Conservation (phyloP, 176 grass and related monocot genomes). For the Ensete ventricosum region DNA sequence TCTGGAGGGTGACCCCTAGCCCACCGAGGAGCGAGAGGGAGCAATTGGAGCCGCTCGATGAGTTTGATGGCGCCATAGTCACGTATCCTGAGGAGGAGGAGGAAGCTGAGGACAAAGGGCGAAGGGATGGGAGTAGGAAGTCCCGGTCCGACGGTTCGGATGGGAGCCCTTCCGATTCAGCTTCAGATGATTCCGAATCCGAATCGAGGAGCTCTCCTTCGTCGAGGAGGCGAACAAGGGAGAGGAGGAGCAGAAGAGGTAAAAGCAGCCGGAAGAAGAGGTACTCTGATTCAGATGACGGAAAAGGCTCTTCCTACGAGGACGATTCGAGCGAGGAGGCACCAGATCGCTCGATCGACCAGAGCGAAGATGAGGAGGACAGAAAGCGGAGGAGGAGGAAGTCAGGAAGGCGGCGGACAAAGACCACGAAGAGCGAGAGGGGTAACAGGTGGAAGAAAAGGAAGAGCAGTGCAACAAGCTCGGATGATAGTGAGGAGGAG, state of each 20-base stretch:
- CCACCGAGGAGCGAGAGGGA: constrained; percentile 41
- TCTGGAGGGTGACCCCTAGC: constrained; percentile 60
- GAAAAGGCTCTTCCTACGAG: constrained; percentile 19
- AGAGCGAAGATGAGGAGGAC: constrained; percentile 40
- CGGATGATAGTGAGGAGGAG: constrained; percentile 28
- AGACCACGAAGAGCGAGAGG: constrained; percentile 6
- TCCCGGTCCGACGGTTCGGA: neutral
- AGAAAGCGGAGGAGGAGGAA: constrained; percentile 44
- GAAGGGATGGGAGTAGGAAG: neutral
- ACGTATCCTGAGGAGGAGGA: constrained; percentile 15
- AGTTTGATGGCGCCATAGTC: constrained; percentile 10
- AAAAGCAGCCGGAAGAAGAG: constrained; percentile 32
- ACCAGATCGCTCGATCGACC: constrained; percentile 32
- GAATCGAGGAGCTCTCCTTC: neutral
- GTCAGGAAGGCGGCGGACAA: neutral
- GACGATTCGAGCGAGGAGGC: constrained; percentile 32
- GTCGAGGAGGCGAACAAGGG: constrained; percentile 26
- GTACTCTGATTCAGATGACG: constrained; percentile 28
- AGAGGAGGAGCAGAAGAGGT: constrained; percentile 37
- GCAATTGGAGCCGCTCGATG: constrained; percentile 21
- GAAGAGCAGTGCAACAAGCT: constrained; percentile 23
- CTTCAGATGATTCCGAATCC: neutral
- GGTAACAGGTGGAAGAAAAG: constrained; percentile 34
- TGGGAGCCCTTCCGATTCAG: neutral
- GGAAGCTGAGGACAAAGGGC: constrained; percentile 16